Conservation (phyloP, 2,329 filamentous ascomycete species). For the Ophiocordyceps camponoti-saundersi region DNA sequence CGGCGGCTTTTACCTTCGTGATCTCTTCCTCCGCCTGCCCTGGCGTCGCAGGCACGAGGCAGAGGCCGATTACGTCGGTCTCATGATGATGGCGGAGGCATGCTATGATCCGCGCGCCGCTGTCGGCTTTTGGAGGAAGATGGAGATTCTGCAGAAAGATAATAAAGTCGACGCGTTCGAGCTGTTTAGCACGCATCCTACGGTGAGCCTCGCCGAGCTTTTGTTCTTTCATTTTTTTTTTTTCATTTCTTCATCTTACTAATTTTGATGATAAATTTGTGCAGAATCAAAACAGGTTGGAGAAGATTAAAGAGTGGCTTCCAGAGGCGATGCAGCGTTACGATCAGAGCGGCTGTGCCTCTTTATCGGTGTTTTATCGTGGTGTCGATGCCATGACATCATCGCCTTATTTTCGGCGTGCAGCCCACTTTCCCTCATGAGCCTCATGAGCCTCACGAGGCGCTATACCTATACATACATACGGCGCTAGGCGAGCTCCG, state of each 20-base stretch:
- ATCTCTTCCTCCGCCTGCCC: conserved; percentile 49
- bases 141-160: conserved; percentile 32
- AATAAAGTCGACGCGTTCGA: conserved; percentile 36
- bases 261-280: no score
- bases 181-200: conserved; percentile 63
- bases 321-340: conserved; percentile 37
- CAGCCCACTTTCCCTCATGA: no score
- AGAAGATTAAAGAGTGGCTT: conserved; percentile 48
- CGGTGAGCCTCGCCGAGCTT: conserved; percentile 30
- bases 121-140: conserved; percentile 47
- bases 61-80: conserved; percentile 65
- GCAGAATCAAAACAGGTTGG: conserved; percentile 43
- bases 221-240: neutral
- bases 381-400: no score
- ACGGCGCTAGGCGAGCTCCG: neutral
- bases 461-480: neutral
- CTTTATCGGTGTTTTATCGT: neutral
- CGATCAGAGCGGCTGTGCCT: conserved; percentile 32
- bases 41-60: conserved; percentile 56
- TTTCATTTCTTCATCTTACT: neutral
- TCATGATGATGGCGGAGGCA: conserved; percentile 70
- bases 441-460: neutral
- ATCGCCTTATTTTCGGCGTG: no score
- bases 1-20: conserved; percentile 29
- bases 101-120: conserved; percentile 59